Percentiles rank a stretch among this genome's conserved stretches.
Evolutionary conservation across 495 filamentous ascomycete species (phyloP).

Genomic region (Neurospora sp.): DNA sequence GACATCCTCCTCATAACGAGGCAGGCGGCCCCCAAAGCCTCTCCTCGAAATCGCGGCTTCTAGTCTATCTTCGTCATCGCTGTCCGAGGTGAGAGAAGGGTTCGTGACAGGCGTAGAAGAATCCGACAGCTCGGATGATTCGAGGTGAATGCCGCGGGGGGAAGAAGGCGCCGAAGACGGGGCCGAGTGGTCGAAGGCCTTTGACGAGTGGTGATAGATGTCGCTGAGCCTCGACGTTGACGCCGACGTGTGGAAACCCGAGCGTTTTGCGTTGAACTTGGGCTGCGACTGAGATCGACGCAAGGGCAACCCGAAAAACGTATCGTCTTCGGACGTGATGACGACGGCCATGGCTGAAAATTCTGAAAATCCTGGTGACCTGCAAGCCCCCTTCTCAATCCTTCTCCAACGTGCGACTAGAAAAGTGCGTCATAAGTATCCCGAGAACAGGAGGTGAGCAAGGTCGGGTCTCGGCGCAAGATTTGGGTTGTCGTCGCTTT

Average conservation of each 20-base stretch:
- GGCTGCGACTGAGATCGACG: constrained; percentile 41
- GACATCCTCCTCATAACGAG: constrained; percentile 46
- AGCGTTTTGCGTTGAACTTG: constrained; percentile 26
- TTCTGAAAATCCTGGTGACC: constrained; percentile 8
- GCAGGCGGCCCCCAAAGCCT: constrained; percentile 37
- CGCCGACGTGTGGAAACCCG: constrained; percentile 30
- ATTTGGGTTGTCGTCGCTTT: neutral
- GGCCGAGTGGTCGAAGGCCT: constrained; percentile 29
- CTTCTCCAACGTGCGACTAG: constrained; percentile 17
- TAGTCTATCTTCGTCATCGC: constrained; percentile 35
- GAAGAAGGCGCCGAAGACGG: constrained; percentile 40
- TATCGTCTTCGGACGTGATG: constrained; percentile 33
- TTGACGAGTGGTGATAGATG: constrained; percentile 22
- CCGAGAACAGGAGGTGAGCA: neutral
- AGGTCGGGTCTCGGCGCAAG: neutral
- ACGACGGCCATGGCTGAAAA: constrained; percentile 34
- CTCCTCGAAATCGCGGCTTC: constrained; percentile 33
- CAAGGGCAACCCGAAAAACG: constrained; percentile 33
- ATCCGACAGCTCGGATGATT: constrained; percentile 30
- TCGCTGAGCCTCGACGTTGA: constrained; percentile 33
- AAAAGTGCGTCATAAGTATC: constrained; percentile 18
- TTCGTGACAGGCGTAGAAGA: constrained; percentile 54
- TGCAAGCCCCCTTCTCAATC: constrained; percentile 21
- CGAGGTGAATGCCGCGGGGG: constrained; percentile 26
- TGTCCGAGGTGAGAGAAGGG: constrained; percentile 48